Evolutionary conservation across 1,284 basidiomycete species (phyloP).

Genomic region (Fomitopsis betulina): DNA sequence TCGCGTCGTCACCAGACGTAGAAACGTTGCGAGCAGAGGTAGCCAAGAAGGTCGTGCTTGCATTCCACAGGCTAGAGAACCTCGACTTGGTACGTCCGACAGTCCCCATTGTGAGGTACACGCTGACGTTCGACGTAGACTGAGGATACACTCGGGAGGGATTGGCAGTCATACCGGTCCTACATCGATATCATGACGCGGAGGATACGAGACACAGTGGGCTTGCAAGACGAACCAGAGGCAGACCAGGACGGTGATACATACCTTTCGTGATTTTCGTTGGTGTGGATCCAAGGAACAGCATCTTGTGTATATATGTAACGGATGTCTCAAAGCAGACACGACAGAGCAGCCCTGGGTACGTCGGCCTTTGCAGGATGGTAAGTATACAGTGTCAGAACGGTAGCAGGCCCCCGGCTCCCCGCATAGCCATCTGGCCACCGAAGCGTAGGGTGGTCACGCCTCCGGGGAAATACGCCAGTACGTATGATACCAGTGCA

Average conservation of each 20-base stretch:
- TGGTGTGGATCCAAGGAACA: conserved; percentile 2
- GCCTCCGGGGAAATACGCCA: conserved; percentile 91
- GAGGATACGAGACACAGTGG: conserved; percentile 55
- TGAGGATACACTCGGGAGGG: conserved; percentile 26
- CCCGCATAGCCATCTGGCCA: conserved; percentile 75
- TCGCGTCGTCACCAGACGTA: conserved; percentile 49
- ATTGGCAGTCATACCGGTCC: conserved; percentile 54
- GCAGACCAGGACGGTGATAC: conserved; percentile 15
- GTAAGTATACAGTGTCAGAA: conserved; percentile 34
- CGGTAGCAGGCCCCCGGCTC: conserved; percentile 77
- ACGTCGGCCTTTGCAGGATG: neutral
- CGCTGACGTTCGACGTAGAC: conserved; percentile 5
- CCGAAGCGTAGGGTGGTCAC: conserved; percentile 79
- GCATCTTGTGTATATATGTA: conserved; percentile 4
- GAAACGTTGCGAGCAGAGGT: conserved; percentile 52
- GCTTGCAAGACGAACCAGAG: conserved; percentile 32
- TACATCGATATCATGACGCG: conserved; percentile 71
- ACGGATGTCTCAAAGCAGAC: neutral
- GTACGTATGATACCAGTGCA: conserved; percentile 80
- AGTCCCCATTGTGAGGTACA: too few species aligned
- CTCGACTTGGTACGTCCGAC: conserved; percentile 44
- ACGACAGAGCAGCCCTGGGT: neutral
- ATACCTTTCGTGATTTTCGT: conserved; percentile 4
- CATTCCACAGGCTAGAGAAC: conserved; percentile 42
- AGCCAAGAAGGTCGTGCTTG: conserved; percentile 44